Base-by-base conservation (phyloP, 192 early-diverging fungal species). In the Tieghemiomyces parasiticus region DNA sequence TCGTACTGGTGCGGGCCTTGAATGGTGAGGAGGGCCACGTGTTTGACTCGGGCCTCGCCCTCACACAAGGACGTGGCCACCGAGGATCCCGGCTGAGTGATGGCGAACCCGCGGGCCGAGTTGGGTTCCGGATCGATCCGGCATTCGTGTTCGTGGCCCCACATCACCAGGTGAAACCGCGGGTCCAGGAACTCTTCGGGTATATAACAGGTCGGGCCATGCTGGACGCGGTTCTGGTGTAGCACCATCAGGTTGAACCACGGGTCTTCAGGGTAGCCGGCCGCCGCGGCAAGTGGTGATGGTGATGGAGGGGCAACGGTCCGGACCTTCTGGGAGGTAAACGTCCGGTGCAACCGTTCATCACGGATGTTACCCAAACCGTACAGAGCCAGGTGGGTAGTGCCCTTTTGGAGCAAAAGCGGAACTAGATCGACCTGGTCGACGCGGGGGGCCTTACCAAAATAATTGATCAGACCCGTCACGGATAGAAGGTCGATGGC, bases 81-180 rank as follows among this genome's bases (percentile, higher is more conserved):
- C 1, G 90, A 91, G 1, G 89, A 92, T 0, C 94, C 94, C 0
- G 94, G 94, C 59, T 97, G 94, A 8, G 84, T 85, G 14, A 97
- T 81, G 45, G 83, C 78, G 60, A 92, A 92, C 8, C 73, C 71
- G 52, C 74, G 67, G 24, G 78, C 70, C 16, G 76, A 72, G 65
- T 82, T 86, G 60, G 76, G 70, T 48, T 77, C 78, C 1, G 88
- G 87, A 42, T 89, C 83, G 16, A 95, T 83, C 45, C 74, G 68
- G 65, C 91, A 97, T 63, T 97, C 91, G 71, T 97, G 94, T 73
- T 97, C 94, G 64, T 97, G 94, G 4, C 94, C 94, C 94, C 94
- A 97, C 2, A 97, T 54, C 13, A 95, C 74, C 20, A 97, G 61
- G 53, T 97, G 72, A 32, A 97, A 65, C 65, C 91, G 91, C 19